phyloP scores from a whole-genome alignment of 1,284 basidiomycete species.

The Austroboletus olivaceoglutinosus region DNA sequence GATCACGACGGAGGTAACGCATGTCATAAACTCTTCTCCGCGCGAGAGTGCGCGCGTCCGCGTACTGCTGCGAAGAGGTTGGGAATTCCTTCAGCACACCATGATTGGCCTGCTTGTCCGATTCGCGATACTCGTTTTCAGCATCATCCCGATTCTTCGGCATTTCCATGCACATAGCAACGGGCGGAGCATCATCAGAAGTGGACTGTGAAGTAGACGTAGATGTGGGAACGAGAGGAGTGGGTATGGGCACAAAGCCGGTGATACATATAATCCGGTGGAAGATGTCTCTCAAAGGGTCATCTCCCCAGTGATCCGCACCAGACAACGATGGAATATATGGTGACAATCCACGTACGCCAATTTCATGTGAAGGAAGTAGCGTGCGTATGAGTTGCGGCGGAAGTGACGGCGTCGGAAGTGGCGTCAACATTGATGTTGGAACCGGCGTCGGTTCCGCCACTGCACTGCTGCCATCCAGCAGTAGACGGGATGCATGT shows the following conservation, averaged over 20 bases:
- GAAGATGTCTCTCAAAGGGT: constrained; percentile 33
- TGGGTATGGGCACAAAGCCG: constrained; percentile 33
- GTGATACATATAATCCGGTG: constrained; percentile 39
- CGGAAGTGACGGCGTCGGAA: constrained; percentile 26
- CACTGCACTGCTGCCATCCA: not conserved
- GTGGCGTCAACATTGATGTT: not conserved
- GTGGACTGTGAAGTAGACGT: not conserved
- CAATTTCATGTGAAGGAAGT: constrained; percentile 16
- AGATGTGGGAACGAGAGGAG: constrained; percentile 7
- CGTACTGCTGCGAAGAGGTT: constrained; percentile 21
- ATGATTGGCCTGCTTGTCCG: not conserved
- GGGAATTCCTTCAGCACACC: constrained; percentile 4
- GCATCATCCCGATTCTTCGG: not conserved
- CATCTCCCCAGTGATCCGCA: constrained; percentile 16
- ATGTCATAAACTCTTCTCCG: constrained; percentile 47
- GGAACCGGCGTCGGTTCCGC: not conserved
- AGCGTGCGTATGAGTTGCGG: constrained; percentile 32
- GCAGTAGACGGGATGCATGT: constrained; percentile 4
- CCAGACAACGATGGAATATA: constrained; percentile 17
- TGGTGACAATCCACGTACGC: constrained; percentile 26
- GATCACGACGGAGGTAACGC: constrained; percentile 40
- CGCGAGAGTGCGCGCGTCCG: constrained; percentile 41
- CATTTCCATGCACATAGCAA: not conserved
- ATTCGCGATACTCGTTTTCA: not conserved
- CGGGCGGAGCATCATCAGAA: not conserved